Evolutionary conservation across 2,329 filamentous ascomycete species (phyloP), one percentile per base, ranked within the genome.

Genomic region (Passalora sequoiae): DNA sequence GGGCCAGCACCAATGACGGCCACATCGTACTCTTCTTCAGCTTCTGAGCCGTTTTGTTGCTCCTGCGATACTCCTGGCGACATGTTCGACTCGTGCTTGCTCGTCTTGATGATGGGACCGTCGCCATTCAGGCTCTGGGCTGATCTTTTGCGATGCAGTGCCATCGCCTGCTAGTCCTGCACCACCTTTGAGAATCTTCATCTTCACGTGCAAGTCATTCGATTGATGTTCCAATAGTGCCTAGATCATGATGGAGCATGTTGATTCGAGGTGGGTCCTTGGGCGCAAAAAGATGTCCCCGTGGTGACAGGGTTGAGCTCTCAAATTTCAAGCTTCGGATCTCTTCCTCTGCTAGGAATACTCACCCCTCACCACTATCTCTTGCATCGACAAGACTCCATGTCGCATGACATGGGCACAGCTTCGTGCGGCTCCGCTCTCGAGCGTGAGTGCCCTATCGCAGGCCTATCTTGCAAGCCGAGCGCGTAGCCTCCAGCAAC

Each of bases 1-100:
- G n/a, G n/a, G n/a, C n/a, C n/a, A n/a, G n/a, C n/a, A n/a, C n/a
- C n/a, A n/a, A n/a, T n/a, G n/a, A n/a, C 44, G 4, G 52, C 44
- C 9, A 57, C 53, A 46, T 57, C 44, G n/a, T 20, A 37, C 7
- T 10, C 24, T 7, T 29, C 25, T 3, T 33, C 40, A n/a, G n/a
- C n/a, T 27, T 40, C 33, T 10, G 24, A 20, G 38, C 46, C n/a
- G 31, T 24, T 35, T 20, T 38, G 27, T 10, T 29, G 7, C 3
- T 36, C 22, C 10, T 20, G 22, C 30, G 46, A 35, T 25, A 27
- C 38, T 13, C 48, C 45, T 12, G 44, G 44, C 10, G 48, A 51
- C 44, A 51, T 51, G 5, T n/a, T 51, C 4, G 13, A 7, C 5
- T 25, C 29, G 28, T 31, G 28, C 28, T 33, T 31, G 19, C 19